Percentiles rank a stretch among this genome's conserved stretches.
phyloP scores from a whole-genome alignment of 2,329 filamentous ascomycete species.

The Aspergillus fumigatiaffinis region DNA sequence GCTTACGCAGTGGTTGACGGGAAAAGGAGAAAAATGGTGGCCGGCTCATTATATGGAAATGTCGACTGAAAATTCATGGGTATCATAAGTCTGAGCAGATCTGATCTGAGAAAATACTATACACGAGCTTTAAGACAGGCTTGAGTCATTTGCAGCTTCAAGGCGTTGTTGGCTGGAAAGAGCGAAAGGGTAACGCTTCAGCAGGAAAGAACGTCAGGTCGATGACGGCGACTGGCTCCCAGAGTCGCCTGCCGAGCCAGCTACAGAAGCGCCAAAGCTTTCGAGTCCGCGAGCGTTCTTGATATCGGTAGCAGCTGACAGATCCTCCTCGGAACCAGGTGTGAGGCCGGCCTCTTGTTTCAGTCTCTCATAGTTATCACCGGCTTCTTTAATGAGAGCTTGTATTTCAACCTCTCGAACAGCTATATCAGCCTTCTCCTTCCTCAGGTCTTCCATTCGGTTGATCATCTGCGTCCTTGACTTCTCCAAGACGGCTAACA shows the following conservation, averaged over 20 bases:
- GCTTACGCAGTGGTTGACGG: conserved; percentile 20
- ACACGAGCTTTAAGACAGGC: neutral
- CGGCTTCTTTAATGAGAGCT: conserved; percentile 72
- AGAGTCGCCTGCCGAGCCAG: conserved; percentile 22
- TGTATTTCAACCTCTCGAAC: conserved; percentile 76
- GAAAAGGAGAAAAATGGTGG: conserved; percentile 29
- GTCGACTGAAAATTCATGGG: conserved; percentile 5
- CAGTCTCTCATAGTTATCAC: conserved; percentile 63
- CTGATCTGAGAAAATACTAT: neutral
- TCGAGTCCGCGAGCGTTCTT: conserved; percentile 35
- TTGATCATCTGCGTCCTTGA: conserved; percentile 58
- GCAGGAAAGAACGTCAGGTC: neutral
- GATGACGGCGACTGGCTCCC: conserved; percentile 17
- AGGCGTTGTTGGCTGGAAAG: conserved; percentile 7
- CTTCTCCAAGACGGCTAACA: conserved; percentile 60
- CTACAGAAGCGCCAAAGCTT: conserved; percentile 32
- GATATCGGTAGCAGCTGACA: conserved; percentile 23
- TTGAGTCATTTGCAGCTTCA: neutral
- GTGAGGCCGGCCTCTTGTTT: conserved; percentile 41
- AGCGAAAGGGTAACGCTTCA: neutral
- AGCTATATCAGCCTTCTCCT: conserved; percentile 65
- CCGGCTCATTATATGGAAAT: conserved; percentile 24
- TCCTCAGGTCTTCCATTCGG: conserved; percentile 62
- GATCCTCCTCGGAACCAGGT: conserved; percentile 21
- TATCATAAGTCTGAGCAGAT: conserved; percentile 9